Evolutionary conservation across 2,329 filamentous ascomycete genomes (phyloP).

Genomic region (Fusarium sp.): DNA sequence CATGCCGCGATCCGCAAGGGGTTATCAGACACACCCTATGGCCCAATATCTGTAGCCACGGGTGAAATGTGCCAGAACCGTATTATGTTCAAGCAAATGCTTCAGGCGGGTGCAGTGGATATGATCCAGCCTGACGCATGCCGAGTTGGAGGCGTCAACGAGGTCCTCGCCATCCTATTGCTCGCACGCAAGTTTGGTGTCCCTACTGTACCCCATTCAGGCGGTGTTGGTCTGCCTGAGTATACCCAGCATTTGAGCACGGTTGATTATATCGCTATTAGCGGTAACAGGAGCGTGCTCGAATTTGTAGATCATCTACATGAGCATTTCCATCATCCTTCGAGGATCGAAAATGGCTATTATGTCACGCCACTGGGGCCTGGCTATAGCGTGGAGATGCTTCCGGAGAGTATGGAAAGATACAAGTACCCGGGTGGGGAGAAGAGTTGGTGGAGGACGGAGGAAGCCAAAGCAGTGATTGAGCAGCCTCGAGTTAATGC

Average conservation of each 20-base stretch:
- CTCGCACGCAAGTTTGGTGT: neutral
- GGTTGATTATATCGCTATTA: neutral
- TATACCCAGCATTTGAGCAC: neutral
- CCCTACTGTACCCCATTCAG: neutral
- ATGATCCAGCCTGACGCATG: conserved; percentile 93
- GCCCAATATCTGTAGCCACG: conserved; percentile 83
- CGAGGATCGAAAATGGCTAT: neutral
- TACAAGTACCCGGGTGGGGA: neutral
- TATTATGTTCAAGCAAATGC: conserved; percentile 92
- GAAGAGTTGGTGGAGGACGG: neutral
- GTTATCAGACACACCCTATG: conserved; percentile 69
- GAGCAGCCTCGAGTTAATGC: neutral
- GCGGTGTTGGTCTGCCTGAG: neutral
- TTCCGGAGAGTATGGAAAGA: neutral
- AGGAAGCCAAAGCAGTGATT: neutral
- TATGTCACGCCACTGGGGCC: neutral
- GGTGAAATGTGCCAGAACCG: conserved; percentile 97
- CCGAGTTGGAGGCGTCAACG: conserved; percentile 89
- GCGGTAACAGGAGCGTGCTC: neutral
- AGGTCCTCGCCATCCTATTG: conserved; percentile 89
- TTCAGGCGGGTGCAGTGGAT: conserved; percentile 83
- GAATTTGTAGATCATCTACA: neutral
- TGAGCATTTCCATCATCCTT: neutral
- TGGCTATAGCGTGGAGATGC: neutral
- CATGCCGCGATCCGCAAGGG: conserved; percentile 88